These are phyloP conservation scores for Albophoma yamanashiensis DNA, from an alignment of 2,329 filamentous ascomycete species.

Conservation along the genomic window DNA sequence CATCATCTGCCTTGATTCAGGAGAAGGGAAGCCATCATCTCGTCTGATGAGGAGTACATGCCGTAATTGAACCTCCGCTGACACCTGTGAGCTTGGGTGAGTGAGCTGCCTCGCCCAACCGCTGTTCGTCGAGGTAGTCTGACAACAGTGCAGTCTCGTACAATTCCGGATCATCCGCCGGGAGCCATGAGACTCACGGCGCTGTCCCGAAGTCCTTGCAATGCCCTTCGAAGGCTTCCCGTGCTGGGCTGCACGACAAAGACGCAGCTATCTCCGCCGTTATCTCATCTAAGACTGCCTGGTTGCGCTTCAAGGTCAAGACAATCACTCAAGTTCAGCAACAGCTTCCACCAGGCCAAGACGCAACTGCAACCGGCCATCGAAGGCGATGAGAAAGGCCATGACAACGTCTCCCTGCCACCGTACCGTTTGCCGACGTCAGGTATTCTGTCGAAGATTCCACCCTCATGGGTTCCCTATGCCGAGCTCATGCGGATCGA, in stretches of 20 bases:
- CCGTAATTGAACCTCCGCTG: not conserved
- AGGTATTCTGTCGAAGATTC: constrained; percentile 61
- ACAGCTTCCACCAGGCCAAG: constrained; percentile 14
- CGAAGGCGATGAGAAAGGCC: not conserved
- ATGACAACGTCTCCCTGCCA: constrained; percentile 1
- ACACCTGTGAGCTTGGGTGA: not conserved
- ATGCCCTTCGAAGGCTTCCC: not conserved
- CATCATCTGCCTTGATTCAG: not conserved
- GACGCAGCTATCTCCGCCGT: not conserved
- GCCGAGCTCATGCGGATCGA: constrained; percentile 73
- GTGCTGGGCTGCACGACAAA: not conserved
- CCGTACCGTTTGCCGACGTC: constrained; percentile 60
- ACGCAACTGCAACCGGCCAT: constrained; percentile 7
- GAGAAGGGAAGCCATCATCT: not conserved
- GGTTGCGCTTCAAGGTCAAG: not conserved
- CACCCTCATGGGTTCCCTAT: constrained; percentile 63
- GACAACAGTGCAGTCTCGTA: not conserved
- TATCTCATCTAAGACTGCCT: not conserved
- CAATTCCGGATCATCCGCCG: not conserved
- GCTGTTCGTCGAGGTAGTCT: not conserved
- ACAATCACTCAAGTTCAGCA: constrained; percentile 4
- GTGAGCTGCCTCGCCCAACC: not conserved
- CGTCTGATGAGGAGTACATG: not conserved
- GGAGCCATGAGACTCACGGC: not conserved
- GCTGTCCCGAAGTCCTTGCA: not conserved